These are phyloP conservation scores for Boeremia exigua DNA, from an alignment of 2,329 filamentous ascomycete genomes.

Conservation along the genomic window DNA sequence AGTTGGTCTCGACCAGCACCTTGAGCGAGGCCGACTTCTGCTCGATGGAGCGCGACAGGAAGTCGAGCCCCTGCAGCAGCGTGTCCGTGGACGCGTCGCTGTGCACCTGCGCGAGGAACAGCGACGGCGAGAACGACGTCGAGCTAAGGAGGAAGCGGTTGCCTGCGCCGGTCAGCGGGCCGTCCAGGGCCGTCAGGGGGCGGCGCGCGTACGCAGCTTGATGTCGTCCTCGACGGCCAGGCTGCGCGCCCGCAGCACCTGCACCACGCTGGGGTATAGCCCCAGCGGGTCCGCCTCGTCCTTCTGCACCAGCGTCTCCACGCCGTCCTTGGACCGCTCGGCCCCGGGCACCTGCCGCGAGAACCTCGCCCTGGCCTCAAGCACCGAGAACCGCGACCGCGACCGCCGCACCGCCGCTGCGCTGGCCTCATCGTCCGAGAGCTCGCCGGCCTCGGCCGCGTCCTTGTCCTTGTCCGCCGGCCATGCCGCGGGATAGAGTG, in stretches of 20 bases:
- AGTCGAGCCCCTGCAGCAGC: slow-evolving; percentile 80
- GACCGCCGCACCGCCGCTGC: slow-evolving; percentile 57
- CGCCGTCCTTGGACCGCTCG: slow-evolving; percentile 70
- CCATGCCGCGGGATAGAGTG: slow-evolving; percentile 82
- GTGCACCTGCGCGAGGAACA: slow-evolving; percentile 93
- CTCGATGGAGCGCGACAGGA: slow-evolving; percentile 89
- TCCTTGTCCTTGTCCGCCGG: slow-evolving; percentile 81
- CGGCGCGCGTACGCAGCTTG: slow-evolving; percentile 66
- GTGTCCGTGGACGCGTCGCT: slow-evolving; percentile 81
- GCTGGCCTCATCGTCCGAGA: slow-evolving; percentile 60
- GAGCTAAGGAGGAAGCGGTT: slow-evolving; percentile 96
- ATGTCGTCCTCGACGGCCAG: slow-evolving; percentile 84
- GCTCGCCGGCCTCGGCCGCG: slow-evolving; percentile 63
- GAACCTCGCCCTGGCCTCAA: slow-evolving; percentile 76
- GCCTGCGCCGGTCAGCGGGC: slow-evolving; percentile 53
- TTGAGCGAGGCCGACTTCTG: slow-evolving; percentile 98
- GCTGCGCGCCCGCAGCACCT: slow-evolving; percentile 76
- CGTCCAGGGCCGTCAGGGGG: too few species aligned
- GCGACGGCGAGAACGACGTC: slow-evolving; percentile 88
- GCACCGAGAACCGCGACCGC: slow-evolving; percentile 82
- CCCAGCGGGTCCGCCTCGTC: slow-evolving; percentile 94
- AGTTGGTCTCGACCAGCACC: slow-evolving; percentile 95
- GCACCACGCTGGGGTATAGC: slow-evolving; percentile 84
- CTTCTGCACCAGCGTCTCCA: slow-evolving; percentile 81
- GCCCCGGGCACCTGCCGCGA: slow-evolving; percentile 72